Conservation (phyloP, 2,329 filamentous ascomycete genomes). For the Ascochyta pisi region DNA sequence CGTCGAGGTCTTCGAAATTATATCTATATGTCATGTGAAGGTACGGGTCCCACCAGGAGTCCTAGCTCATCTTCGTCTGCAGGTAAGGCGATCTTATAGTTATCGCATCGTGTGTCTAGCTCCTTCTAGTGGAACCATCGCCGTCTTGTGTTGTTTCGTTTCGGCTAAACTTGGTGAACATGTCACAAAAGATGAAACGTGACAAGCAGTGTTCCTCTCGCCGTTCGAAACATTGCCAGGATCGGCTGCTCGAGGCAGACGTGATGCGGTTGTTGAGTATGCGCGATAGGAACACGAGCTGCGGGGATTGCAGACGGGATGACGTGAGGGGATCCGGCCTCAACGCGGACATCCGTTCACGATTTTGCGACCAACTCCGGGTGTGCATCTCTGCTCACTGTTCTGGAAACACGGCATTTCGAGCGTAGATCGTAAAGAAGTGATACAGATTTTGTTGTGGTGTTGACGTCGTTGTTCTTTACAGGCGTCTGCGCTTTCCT, state of each 20-base stretch:
- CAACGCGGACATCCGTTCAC: not conserved
- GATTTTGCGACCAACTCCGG: not conserved
- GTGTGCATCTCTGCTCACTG: not conserved
- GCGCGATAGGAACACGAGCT: slow-evolving; percentile 1
- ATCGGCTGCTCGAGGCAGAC: not conserved
- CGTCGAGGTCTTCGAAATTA: slow-evolving; percentile 14
- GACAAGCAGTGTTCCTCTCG: not conserved
- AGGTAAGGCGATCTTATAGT: slow-evolving; percentile 15
- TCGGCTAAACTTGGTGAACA: slow-evolving; percentile 12
- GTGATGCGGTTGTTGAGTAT: not conserved
- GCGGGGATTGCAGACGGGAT: slow-evolving; percentile 12
- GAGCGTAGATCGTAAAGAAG: not conserved
- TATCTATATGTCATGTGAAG: slow-evolving; percentile 15
- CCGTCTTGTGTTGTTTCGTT: slow-evolving; percentile 15
- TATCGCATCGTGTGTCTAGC: slow-evolving; percentile 10
- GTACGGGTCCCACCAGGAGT: slow-evolving; percentile 11
- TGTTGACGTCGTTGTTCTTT: not conserved
- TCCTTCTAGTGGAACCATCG: slow-evolving; percentile 13
- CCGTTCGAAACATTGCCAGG: not conserved
- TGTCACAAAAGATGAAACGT: slow-evolving; percentile 6
- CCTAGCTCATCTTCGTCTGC: slow-evolving; percentile 4
- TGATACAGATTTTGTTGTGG: not conserved
- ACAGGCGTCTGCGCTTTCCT: not conserved
- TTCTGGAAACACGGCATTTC: not conserved
- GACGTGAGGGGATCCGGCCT: slow-evolving; percentile 15